Base-by-base conservation (phyloP, 805 yeast genomes). In the Wickerhamomyces canadensis region DNA sequence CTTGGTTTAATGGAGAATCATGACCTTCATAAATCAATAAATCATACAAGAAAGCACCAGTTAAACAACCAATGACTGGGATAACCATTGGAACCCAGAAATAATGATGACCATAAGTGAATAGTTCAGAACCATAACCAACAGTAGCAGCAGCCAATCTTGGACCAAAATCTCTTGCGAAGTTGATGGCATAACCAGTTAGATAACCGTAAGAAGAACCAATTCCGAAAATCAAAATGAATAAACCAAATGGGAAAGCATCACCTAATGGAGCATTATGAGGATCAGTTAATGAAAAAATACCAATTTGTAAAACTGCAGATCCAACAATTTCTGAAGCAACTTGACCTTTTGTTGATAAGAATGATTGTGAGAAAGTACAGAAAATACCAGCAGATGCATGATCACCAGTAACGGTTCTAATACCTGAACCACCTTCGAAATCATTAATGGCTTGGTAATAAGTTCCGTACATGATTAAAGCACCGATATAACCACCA, bases 151-250 rank as follows among this genome's bases (percentile, higher is more conserved):
- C 55, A 25, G 74, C 75, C 28, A 74, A 49, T 47, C 80, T 58
- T 39, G 80, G 79, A 16, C 72, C 76, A 35, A 73, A 60, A 55
- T 74, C 80, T 57, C 80, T 68, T 23, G 78, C 78, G 39, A 67
- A 57, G 55, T 74, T 74, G 49, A 74, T 55, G 28, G 78, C 78
- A 47, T 69, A 70, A 15, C 76, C 77, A n/a, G 79, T 73, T 49
- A 69, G 70, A 52, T 61, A 69, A 33, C 76, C 74, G 44, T 67
- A 60, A 10, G 72, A 54, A n/a, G 71, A 60, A 50, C 75, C 77
- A 32, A 73, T 49, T 33, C 65, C 64, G 38, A 55, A 64, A 34
- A 74, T 65, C 42, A 70, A 53, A 33, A 74, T 46, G 42, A 68
- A 68, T 24, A 74, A 52, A 49, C 70, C 65, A 38, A 73, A 48